Conservation (phyloP, 345 rosid genomes). For the Gossypium australe region DNA sequence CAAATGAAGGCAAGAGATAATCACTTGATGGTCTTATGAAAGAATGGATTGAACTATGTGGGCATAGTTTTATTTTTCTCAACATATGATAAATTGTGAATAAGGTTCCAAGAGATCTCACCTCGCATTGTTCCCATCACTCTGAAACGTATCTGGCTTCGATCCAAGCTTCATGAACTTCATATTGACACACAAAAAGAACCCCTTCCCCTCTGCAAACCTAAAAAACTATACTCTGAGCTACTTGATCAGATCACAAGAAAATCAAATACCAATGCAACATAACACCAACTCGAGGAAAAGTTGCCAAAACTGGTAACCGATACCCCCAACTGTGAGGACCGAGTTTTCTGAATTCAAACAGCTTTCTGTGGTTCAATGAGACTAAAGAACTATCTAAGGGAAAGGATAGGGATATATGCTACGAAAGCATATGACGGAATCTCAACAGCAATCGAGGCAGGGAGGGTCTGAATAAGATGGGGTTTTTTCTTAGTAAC, state of each 20-base stretch:
- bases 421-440: conserved; percentile 28
- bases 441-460: conserved; percentile 58
- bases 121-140: conserved; percentile 43
- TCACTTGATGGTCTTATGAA: conserved; percentile 5
- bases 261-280: conserved; percentile 25
- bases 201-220: conserved; percentile 9
- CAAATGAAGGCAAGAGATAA: conserved; percentile 1
- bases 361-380: conserved; percentile 36
- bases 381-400: conserved; percentile 46
- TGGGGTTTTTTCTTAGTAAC: conserved; percentile 22
- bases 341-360: conserved; percentile 37
- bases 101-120: conserved; percentile 22
- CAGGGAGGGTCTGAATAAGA: conserved; percentile 29
- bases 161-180: conserved; percentile 97
- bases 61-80: neutral
- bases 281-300: conserved; percentile 27
- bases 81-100: neutral
- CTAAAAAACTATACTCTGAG: conserved; percentile 14
- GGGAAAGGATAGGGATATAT: conserved; percentile 30
- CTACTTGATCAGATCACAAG: conserved; percentile 19
- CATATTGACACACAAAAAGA: conserved; percentile 42
- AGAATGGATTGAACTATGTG: conserved; percentile 12
- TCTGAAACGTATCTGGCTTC: conserved; percentile 65
- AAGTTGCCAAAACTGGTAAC: conserved; percentile 36
- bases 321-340: conserved; percentile 52